These are phyloP conservation scores for Candida coleopterorum DNA, from an alignment of 805 yeast genomes.

Conservation along the genomic window DNA sequence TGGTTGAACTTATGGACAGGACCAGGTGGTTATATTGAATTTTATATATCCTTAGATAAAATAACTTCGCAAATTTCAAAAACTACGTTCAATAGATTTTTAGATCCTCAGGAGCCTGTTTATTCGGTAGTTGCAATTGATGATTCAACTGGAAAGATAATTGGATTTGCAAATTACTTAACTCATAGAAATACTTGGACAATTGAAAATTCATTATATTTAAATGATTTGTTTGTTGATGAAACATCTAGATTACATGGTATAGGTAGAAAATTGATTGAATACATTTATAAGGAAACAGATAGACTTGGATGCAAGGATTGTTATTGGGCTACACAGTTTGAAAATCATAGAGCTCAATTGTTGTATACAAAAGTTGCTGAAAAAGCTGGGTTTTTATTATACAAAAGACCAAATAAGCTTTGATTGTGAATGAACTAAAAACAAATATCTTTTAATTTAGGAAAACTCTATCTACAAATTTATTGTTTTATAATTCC, in stretches of 20 bases:
- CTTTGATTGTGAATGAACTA: no score
- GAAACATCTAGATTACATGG: conserved; percentile 38
- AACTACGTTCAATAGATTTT: conserved; percentile 40
- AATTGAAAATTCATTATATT: conserved; percentile 37
- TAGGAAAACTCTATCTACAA: no score
- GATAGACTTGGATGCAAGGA: conserved; percentile 37
- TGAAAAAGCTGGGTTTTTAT: conserved; percentile 32
- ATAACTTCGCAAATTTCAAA: conserved; percentile 36
- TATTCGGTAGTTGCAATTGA: conserved; percentile 46
- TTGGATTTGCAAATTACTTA: conserved; percentile 49
- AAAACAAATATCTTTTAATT: no score
- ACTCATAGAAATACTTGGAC: conserved; percentile 51
- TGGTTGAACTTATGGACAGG: conserved; percentile 44
- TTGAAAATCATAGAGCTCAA: conserved; percentile 54
- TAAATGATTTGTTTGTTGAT: conserved; percentile 50
- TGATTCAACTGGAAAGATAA: conserved; percentile 22
- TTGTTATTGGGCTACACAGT: conserved; percentile 52
- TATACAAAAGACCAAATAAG: conserved; percentile 34
- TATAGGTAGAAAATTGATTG: conserved; percentile 46
- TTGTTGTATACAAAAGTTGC: conserved; percentile 51
- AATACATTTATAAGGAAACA: conserved; percentile 44
- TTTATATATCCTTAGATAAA: conserved; percentile 33
- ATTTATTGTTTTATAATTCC: no score
- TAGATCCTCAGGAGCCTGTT: conserved; percentile 42
- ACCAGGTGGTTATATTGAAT: conserved; percentile 34